Percentiles rank a stretch among this genome's conserved stretches.
Conservation (phyloP, 2,329 filamentous ascomycete species). For the Sordariomycetes sp. region DNA sequence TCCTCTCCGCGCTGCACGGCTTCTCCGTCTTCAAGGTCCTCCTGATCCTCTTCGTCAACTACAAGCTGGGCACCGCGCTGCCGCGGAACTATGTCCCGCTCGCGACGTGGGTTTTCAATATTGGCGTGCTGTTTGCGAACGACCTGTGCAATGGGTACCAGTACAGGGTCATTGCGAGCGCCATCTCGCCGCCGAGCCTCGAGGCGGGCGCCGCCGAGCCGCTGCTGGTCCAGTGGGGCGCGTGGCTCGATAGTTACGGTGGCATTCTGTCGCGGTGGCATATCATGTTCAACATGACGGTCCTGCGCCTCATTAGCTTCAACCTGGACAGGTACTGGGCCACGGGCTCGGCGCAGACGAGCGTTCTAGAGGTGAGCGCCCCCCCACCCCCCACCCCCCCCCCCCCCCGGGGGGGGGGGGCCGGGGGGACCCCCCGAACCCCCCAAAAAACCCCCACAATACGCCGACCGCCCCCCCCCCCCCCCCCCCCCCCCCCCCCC, state of each 20-base stretch:
- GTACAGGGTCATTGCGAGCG: constrained; percentile 47
- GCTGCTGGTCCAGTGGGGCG: constrained; percentile 44
- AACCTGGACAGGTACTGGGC: constrained; percentile 97
- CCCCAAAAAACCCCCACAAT: constrained; percentile 87
- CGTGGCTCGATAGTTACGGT: constrained; percentile 63
- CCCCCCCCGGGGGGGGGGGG: too few relatives aligned
- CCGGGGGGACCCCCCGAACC: constrained; percentile 44
- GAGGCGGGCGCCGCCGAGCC: constrained; percentile 23
- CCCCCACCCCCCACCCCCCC: background rate
- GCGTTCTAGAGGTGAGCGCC: constrained; percentile 67
- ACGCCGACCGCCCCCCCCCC: too few relatives aligned
- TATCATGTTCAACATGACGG: constrained; percentile 93
- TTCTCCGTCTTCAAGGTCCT: constrained; percentile 76
- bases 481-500: too few relatives aligned
- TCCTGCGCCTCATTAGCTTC: constrained; percentile 87
- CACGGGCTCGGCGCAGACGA: constrained; percentile 46
- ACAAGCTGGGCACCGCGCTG: constrained; percentile 58
- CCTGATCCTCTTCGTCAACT: constrained; percentile 69
- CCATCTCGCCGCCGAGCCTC: constrained; percentile 21
- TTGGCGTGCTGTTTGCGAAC: constrained; percentile 77
- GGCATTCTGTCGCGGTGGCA: constrained; percentile 89
- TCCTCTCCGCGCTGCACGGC: constrained; percentile 70
- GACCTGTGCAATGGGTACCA: constrained; percentile 71
- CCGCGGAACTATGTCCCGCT: constrained; percentile 58
- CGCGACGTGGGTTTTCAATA: constrained; percentile 82